A percentile compares a stretch with the other conserved stretches of the same genome.
These are phyloP conservation scores for Eimeria tenella DNA, from an alignment of 169 alveolate species.

Conservation along the genomic window DNA sequence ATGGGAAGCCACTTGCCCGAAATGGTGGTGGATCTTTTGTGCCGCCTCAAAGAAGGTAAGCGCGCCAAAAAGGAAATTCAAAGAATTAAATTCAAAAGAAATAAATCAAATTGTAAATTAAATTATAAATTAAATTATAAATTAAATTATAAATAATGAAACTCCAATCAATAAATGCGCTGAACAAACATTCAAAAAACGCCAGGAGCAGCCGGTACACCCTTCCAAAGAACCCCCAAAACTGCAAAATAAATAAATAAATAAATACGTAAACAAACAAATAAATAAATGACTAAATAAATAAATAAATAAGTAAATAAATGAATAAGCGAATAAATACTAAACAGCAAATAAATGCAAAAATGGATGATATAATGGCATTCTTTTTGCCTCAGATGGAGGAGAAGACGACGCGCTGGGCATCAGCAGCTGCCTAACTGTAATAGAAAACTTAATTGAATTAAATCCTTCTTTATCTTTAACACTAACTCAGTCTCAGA, in stretches of 20 bases:
- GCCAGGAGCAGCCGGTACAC: no score
- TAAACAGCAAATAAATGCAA: not conserved
- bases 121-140: no score
- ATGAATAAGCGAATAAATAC: not conserved
- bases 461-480: conserved; percentile 15
- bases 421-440: conserved; percentile 81
- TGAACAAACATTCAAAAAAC: no score
- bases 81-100: no score
- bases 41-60: conserved; percentile 25
- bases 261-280: no score
- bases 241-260: not conserved
- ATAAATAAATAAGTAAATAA: no score
- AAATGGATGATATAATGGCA: not conserved
- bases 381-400: conserved; percentile 62
- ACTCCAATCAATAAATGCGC: no score
- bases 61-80: not conserved
- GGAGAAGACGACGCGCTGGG: conserved; percentile 85
- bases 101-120: no score
- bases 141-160: no score
- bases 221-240: not conserved
- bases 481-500: conserved; percentile 9
- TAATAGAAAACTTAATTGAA: conserved; percentile 82
- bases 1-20: conserved; percentile 26
- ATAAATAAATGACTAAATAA: not conserved
- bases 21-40: conserved; percentile 6